Base-by-base conservation (phyloP, 116 monocot species). In the Trichopus zeylanicus region DNA sequence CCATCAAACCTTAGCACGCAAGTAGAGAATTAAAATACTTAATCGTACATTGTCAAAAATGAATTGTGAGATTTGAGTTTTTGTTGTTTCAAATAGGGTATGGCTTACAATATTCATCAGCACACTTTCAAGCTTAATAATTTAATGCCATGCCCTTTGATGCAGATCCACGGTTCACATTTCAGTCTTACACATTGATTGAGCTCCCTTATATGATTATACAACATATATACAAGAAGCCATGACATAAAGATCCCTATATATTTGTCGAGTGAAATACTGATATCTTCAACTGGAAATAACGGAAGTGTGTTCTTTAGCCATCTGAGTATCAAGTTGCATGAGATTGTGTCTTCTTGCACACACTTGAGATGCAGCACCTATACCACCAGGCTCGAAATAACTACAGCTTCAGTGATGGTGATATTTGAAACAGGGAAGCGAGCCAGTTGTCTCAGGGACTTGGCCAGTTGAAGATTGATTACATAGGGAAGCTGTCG, bases 401-500 rank as follows among this genome's bases (percentile, higher is more conserved):
- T 35, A n/a, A n/a, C n/a, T n/a, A n/a, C n/a, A n/a, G n/a, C n/a
- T n/a, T n/a, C n/a, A n/a, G n/a, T n/a, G n/a, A n/a, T n/a, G n/a
- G n/a, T n/a, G n/a, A n/a, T n/a, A n/a, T n/a, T n/a, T n/a, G n/a
- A n/a, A n/a, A n/a, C n/a, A n/a, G n/a, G n/a, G n/a, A n/a, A n/a
- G n/a, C n/a, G n/a, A n/a, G n/a, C n/a, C n/a, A n/a, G n/a, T n/a
- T n/a, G n/a, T n/a, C n/a, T n/a, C n/a, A n/a, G n/a, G n/a, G n/a
- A n/a, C n/a, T n/a, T n/a, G n/a, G n/a, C n/a, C n/a, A n/a, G n/a
- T n/a, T n/a, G n/a, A n/a, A n/a, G n/a, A n/a, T n/a, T 35, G 34
- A 35, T 29, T 29, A 56, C 4, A 66, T 20, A 18, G 54, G 23
- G 58, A 70, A 66, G 35, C 46, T 53, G 5, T 70, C 32, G 26